Base-by-base conservation (phyloP, 1,284 basidiomycete species). In the Clitocybe nebularis region DNA sequence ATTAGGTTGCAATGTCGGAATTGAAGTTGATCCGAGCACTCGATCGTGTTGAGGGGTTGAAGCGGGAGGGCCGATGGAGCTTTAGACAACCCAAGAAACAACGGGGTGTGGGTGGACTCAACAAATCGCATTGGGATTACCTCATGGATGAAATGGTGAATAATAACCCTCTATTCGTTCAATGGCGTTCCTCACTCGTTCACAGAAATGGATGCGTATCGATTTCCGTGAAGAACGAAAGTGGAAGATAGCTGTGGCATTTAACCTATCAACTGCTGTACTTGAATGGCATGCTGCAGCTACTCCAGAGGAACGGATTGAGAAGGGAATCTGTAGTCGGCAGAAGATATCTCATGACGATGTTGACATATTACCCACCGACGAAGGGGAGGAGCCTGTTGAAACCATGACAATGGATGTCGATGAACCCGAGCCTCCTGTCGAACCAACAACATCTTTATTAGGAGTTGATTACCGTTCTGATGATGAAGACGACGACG, bases 1-100 rank as follows among this genome's bases (percentile, higher is more conserved):
- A 50, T 32, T 51, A 90, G 87, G 72, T 90, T 33, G 89, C 87
- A 1, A 77, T 86, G 57, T 71, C 74, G 9, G 92, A 95, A 58
- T 59, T 93, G 45, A 74, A 81, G 45, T 72, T 92, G 35, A 66
- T 90, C 23, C 77, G 90, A 14, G 84, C 90, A 1, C 77, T 96
- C 57, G 91, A 94, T 38, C 76, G 86, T 5, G 84, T 99, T 40
- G 93, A 99, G 48, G 65, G 72, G 36, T 74, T 97, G 50, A 96
- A 97, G 64, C 75, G 80, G 11, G 75, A 77, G 9, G 86, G 84
- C 1, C 72, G 80, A 21, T 99, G 96, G 96, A 89, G 89, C 55
- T 91, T 96, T 58, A 74, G 94, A 36, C 96, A 99, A 57, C 91
- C 93, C 1, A 97, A 96, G 68, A 96, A 95, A 63, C 89, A 94